These are phyloP conservation scores for Stagonosporopsis chrysanthemi DNA, from an alignment of 2,329 filamentous ascomycete genomes.

Conservation along the genomic window DNA sequence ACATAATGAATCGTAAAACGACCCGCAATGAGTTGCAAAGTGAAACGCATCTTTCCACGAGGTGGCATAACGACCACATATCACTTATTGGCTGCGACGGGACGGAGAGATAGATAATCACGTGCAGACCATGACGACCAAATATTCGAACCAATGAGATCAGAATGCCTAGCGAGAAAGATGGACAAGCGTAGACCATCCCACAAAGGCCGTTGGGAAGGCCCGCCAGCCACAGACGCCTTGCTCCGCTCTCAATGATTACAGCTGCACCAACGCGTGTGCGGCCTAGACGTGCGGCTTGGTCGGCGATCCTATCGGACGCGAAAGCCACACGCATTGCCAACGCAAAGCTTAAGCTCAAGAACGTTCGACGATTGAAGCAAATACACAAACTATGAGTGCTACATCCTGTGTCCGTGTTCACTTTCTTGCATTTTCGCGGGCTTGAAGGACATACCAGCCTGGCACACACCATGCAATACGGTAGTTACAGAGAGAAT, in stretches of 20 bases:
- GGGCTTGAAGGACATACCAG: not conserved
- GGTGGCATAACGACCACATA: conserved; percentile 7
- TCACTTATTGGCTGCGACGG: not conserved
- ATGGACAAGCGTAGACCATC: conserved; percentile 2
- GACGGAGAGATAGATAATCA: not conserved
- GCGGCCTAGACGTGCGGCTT: conserved; percentile 1
- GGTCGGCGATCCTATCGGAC: conserved; percentile 4
- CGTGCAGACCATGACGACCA: not conserved
- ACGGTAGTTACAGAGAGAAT: not conserved
- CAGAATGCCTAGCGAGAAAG: not conserved
- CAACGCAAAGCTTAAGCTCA: conserved; percentile 7
- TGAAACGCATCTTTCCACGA: not conserved
- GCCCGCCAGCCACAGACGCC: conserved; percentile 4
- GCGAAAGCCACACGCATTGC: conserved; percentile 3
- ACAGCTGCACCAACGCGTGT: not conserved
- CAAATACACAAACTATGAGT: not conserved
- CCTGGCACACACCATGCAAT: not conserved
- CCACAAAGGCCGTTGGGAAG: not conserved
- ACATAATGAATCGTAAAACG: not conserved
- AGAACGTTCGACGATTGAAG: conserved; percentile 5
- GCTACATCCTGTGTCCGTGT: not conserved
- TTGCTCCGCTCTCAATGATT: not conserved
- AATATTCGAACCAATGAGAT: not conserved
- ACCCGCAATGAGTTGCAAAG: not conserved
- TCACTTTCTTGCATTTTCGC: not conserved